phyloP scores from a whole-genome alignment of 495 filamentous ascomycete genomes.

The Aspergillus incahuasiensis region DNA sequence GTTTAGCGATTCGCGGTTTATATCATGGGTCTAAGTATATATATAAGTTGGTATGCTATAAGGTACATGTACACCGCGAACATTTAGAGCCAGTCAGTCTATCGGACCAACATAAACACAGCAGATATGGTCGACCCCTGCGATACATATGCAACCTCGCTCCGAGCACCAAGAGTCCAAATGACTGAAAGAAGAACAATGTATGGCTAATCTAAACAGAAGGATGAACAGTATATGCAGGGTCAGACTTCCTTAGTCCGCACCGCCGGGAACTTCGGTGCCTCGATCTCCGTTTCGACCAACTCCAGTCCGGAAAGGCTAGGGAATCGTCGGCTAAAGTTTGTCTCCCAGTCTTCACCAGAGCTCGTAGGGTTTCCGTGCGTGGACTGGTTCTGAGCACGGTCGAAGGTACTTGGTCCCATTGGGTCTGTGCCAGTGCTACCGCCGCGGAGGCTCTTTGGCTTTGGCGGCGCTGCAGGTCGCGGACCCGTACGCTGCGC shows the following conservation, averaged over 20 bases:
- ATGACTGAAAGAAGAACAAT: background rate
- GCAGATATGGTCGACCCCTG: conserved; percentile 4
- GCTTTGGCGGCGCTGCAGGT: conserved; percentile 57
- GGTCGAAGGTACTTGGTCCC: background rate
- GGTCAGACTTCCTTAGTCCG: conserved; percentile 41
- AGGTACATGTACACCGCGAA: conserved; percentile 1
- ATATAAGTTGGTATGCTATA: background rate
- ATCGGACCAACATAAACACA: conserved; percentile 1
- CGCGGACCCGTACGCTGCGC: conserved; percentile 27
- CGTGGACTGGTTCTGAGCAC: conserved; percentile 6
- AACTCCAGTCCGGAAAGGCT: conserved; percentile 77
- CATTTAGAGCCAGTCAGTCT: conserved; percentile 4
- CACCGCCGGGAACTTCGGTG: conserved; percentile 35
- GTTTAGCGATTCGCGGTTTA: background rate
- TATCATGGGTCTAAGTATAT: background rate
- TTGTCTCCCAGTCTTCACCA: conserved; percentile 60
- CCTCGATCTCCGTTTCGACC: conserved; percentile 66
- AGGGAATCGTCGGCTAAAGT: conserved; percentile 80
- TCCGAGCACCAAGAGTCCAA: background rate
- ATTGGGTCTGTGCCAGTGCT: conserved; percentile 1
- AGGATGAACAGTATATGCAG: conserved; percentile 3
- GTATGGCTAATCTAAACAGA: background rate
- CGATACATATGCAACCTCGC: conserved; percentile 4
- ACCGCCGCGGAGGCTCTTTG: conserved; percentile 52
- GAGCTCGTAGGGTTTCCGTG: conserved; percentile 24